Percentiles rank a stretch among this genome's conserved stretches.
Conservation (phyloP, 345 rosid genomes). For the Gossypium rotundifolium region DNA sequence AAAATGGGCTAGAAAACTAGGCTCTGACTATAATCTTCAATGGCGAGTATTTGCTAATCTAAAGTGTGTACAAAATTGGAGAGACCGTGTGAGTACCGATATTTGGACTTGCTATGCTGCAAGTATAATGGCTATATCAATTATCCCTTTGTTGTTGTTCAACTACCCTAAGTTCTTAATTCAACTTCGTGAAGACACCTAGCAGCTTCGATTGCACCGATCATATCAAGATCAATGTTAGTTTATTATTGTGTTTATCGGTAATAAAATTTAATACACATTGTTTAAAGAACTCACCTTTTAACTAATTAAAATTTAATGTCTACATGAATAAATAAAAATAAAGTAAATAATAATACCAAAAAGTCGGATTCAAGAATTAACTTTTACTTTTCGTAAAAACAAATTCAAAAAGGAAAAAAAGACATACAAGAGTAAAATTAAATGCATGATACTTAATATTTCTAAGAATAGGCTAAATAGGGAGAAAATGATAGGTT, state of each 20-base stretch:
- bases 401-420: too few relatives aligned
- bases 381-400: too few relatives aligned
- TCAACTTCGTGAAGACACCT: constrained; percentile 73
- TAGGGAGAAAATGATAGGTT: too few relatives aligned
- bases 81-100: constrained; percentile 71
- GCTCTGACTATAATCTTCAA: not conserved
- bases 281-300: too few relatives aligned
- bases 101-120: constrained; percentile 80
- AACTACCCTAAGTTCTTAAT: constrained; percentile 58
- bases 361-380: too few relatives aligned
- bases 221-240: constrained; percentile 49
- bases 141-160: constrained; percentile 83
- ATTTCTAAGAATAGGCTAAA: too few relatives aligned
- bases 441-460: too few relatives aligned
- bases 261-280: constrained; percentile 33
- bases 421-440: too few relatives aligned
- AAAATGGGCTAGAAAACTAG: not conserved
- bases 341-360: too few relatives aligned
- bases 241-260: constrained; percentile 81
- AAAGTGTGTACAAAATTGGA: constrained; percentile 15
- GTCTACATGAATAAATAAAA: too few relatives aligned
- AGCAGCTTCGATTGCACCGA: constrained; percentile 56
- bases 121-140: constrained; percentile 68
- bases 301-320: too few relatives aligned
- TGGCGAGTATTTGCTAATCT: not conserved